These are phyloP conservation scores for Hippophae rhamnoides DNA, from an alignment of 306 rosid genomes.

Conservation along the genomic window DNA sequence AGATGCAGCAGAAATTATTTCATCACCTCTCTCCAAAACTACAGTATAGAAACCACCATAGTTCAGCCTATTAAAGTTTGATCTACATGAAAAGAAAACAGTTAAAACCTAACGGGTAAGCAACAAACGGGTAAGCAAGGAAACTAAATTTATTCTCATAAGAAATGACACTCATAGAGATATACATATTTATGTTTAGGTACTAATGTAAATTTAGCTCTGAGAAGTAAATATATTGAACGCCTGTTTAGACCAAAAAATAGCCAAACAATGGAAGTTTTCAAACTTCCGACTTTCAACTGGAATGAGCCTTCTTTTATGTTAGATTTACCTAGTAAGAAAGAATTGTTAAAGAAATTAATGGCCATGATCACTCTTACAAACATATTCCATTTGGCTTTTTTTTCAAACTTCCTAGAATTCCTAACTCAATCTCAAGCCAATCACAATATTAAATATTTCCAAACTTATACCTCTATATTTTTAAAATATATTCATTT, in stretches of 20 bases:
- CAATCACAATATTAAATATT: too few species aligned
- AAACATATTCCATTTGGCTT: too few species aligned
- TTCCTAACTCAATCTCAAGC: too few species aligned
- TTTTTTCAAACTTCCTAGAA: too few species aligned
- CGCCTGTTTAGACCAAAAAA: neutral
- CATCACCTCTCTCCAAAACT: conserved; percentile 94
- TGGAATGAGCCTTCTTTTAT: too few species aligned
- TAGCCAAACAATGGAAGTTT: neutral
- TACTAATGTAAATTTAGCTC: neutral
- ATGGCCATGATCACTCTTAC: too few species aligned
- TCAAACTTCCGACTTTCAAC: neutral
- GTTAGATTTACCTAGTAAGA: too few species aligned
- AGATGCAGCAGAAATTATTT: conserved; percentile 83
- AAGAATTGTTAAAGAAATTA: too few species aligned
- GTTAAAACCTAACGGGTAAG: neutral
- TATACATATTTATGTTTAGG: too few species aligned
- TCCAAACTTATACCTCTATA: too few species aligned
- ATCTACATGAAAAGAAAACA: conserved; percentile 29
- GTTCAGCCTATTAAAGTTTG: conserved; percentile 82
- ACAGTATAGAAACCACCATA: conserved; percentile 87
- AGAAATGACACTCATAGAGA: neutral
- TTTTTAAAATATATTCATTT: too few species aligned
- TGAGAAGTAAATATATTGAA: neutral
- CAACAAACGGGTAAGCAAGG: conserved; percentile 1
- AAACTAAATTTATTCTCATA: neutral